Evolutionary conservation across 805 yeast species (phyloP).

Genomic region (Saturnispora dispora): DNA sequence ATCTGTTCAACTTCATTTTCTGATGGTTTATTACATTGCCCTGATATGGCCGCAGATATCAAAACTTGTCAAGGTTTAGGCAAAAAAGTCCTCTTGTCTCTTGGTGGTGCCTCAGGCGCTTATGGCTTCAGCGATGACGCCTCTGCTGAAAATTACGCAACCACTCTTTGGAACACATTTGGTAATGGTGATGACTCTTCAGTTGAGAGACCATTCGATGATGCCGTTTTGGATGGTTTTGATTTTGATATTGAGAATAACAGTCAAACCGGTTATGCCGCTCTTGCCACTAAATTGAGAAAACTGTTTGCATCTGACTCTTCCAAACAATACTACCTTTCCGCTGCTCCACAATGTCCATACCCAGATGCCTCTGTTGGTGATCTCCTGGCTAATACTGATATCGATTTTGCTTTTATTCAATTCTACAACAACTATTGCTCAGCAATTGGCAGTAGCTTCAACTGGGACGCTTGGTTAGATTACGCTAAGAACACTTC

Average conservation of each 20-base stretch:
- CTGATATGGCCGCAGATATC: conserved; percentile 50
- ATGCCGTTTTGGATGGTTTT: conserved; percentile 75
- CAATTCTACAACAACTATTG: conserved; percentile 89
- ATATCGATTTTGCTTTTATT: conserved; percentile 72
- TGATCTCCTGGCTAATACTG: conserved; percentile 37
- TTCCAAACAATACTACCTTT: conserved; percentile 57
- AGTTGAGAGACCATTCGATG: conserved; percentile 51
- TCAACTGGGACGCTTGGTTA: conserved; percentile 67
- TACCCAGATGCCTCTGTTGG: conserved; percentile 63
- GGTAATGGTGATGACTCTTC: conserved; percentile 42
- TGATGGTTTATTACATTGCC: conserved; percentile 36
- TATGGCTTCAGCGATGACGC: conserved; percentile 44
- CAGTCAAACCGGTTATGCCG: conserved; percentile 55
- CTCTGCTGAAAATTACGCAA: conserved; percentile 53
- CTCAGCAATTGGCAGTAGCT: conserved; percentile 35
- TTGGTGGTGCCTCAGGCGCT: conserved; percentile 62
- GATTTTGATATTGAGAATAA: conserved; percentile 64
- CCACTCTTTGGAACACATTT: conserved; percentile 52
- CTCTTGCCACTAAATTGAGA: conserved; percentile 44
- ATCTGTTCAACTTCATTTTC: conserved; percentile 33
- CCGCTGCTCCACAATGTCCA: conserved; percentile 92
- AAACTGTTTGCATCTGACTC: conserved; percentile 27
- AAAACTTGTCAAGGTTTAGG: conserved; percentile 70
- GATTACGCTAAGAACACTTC: conserved; percentile 47
- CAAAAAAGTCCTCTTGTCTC: conserved; percentile 64